These are phyloP conservation scores for Sabuloglossum arenarium DNA, from an alignment of 495 filamentous ascomycete genomes.

Conservation along the genomic window DNA sequence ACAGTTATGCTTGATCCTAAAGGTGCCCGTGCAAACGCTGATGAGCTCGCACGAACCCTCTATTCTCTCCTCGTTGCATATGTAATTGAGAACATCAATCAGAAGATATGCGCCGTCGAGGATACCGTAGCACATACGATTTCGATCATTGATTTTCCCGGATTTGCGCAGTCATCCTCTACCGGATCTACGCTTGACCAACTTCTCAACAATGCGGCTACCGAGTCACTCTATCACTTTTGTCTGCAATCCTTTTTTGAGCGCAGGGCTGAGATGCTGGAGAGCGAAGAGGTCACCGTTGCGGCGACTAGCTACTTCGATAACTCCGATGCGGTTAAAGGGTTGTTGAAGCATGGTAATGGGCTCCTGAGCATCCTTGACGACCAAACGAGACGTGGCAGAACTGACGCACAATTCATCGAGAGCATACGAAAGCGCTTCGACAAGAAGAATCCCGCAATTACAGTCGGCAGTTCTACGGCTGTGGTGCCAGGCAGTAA, in stretches of 20 bases:
- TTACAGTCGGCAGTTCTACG: conserved; percentile 46
- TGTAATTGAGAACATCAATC: conserved; percentile 80
- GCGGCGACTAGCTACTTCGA: conserved; percentile 91
- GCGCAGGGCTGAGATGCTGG: conserved; percentile 70
- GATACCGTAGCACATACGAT: conserved; percentile 82
- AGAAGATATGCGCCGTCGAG: conserved; percentile 69
- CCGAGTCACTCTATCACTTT: conserved; percentile 78
- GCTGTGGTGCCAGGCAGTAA: conserved; percentile 57
- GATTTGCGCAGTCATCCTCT: conserved; percentile 63
- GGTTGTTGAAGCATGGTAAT: conserved; percentile 76
- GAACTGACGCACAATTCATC: conserved; percentile 71
- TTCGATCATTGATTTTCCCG: conserved; percentile 89
- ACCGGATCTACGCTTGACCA: conserved; percentile 81
- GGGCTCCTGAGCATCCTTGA: conserved; percentile 85
- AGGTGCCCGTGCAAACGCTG: conserved; percentile 76
- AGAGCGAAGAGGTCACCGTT: conserved; percentile 78
- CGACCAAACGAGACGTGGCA: conserved; percentile 77
- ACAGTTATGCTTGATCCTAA: conserved; percentile 91
- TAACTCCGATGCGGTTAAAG: conserved; percentile 83
- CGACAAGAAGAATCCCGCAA: conserved; percentile 80
- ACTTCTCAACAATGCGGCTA: conserved; percentile 83
- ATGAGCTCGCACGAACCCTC: conserved; percentile 78
- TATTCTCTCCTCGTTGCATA: conserved; percentile 93
- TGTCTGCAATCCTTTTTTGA: conserved; percentile 93
- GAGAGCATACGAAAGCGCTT: conserved; percentile 84